Conservation (phyloP, 73 alveolate species). For the Paramecium caudatum region DNA sequence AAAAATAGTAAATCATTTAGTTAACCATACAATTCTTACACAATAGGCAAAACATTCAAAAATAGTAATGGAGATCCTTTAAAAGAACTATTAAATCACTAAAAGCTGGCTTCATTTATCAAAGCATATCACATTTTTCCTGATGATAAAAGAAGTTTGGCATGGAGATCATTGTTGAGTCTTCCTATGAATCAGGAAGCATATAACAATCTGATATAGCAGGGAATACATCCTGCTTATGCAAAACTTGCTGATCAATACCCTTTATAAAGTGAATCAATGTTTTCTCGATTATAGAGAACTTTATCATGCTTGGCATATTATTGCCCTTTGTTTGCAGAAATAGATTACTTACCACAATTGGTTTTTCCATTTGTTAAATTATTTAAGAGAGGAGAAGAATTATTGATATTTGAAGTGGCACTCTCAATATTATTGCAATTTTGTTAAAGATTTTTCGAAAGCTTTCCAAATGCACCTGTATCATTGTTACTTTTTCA, state of each 20-base stretch:
- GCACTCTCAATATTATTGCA: conserved; percentile 20
- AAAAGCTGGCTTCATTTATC: conserved; percentile 69
- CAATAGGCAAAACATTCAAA: conserved; percentile 26
- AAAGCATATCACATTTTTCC: conserved; percentile 82
- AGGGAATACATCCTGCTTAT: conserved; percentile 82
- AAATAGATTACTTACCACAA: conserved; percentile 81
- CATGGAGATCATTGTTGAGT: conserved; percentile 77
- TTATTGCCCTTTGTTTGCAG: conserved; percentile 85
- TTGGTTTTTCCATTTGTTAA: conserved; percentile 84
- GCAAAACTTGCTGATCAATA: conserved; percentile 64
- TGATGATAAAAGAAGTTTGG: conserved; percentile 78
- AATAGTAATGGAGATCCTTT: conserved; percentile 63
- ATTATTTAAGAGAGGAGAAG: conserved; percentile 73
- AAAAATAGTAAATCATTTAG: conserved; percentile 45
- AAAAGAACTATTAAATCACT: conserved; percentile 44
- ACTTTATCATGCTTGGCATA: conserved; percentile 80
- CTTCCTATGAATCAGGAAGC: conserved; percentile 82
- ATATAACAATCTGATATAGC: conserved; percentile 64
- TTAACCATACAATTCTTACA: conserved; percentile 20
- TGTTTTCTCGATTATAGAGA: conserved; percentile 78
- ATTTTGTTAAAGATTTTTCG: conserved; percentile 60
- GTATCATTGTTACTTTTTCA: conserved; percentile 13
- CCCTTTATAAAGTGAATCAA: conserved; percentile 70
- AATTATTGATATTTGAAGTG: conserved; percentile 64
- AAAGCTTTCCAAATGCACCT: conserved; percentile 74